Evolutionary conservation across 2,329 filamentous ascomycete species (phyloP), one percentile per base, ranked within the genome.

Genomic region (Alternaria infectoria): DNA sequence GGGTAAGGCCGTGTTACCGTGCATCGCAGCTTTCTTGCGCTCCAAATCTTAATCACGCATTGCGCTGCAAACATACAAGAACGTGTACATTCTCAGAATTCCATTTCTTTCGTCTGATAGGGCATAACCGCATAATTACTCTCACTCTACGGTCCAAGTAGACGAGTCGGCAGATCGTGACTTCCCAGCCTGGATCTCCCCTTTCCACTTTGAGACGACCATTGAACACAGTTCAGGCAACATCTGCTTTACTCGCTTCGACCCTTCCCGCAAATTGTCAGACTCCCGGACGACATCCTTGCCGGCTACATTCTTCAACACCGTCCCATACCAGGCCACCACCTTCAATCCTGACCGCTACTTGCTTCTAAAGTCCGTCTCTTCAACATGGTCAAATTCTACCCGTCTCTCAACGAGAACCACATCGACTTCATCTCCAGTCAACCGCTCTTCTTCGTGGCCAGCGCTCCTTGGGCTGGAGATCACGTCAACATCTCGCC

Each of bases 401-500:
- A 83, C 74, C 75, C 84, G 17, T 84, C 83, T 40, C 83, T 92
- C 64, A 77, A 84, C 4, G 76, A 83, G 7, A 82, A 89, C 28
- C 84, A 92, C 32, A 82, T 84, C 60, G 79, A 83, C 44, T 93
- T 91, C 90, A 86, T 89, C 54, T 83, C 89, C 51, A 78, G 82
- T 11, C 91, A 94, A 71, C 87, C 89, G 59, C 81, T 94, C 71
- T 93, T 93, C 85, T 93, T 91, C 83, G 89, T 91, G 11, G 90
- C 88, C 44, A 91, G 90, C 13, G 90, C 91, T 0, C 90, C 91
- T 0, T 85, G 88, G 25, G 84, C 85, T n/a, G 89, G 87, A 19
- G 79, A 82, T 2, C 91, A 94, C 81, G 83, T 94, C 82, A 94
- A 94, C 73, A 81, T 93, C 59, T 93, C 91, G 0, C 90, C 92